Base-by-base conservation (phyloP, 2,329 filamentous ascomycete species). In the Juglanconis sp. region DNA sequence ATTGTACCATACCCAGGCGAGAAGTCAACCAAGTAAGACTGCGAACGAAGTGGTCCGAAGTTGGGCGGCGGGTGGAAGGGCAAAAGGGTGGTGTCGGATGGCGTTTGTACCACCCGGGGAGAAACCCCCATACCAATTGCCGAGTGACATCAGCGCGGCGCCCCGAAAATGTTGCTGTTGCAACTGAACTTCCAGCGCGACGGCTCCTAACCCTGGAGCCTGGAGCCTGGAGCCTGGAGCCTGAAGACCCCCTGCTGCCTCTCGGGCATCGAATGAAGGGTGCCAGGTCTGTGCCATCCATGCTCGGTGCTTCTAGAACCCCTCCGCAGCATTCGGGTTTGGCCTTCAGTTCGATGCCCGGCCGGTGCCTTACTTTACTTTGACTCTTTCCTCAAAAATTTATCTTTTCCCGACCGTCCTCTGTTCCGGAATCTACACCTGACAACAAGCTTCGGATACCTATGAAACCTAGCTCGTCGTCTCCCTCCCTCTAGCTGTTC, bases 241-340 rank as follows among this genome's bases (percentile, higher is more conserved):
- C 17, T 8, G 38, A 15, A 13, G 38, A 15, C 6, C n/a, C n/a
- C 10, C 38, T 15, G n/a, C 38, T 42, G 38, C 38, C 10, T 42
- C 9, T 42, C 5, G 38, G 38, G 38, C 38, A 42, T 8, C 42
- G 10, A 24, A 24, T 24, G 17, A 1, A 24, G 17, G 17, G 42
- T n/a, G 42, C 7, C n/a, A 38, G 42, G n/a, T 24, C 32, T 30
- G 3, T 10, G 17, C 35, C 17, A 42, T 31, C 51, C 51, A n/a
- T 53, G 35, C 15, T 11, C 34, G 35, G 10, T 24, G 50, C 50
- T 53, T 53, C 51, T 53, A 53, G 51, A 53, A 40, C 51, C 51
- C 31, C 49, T 52, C 49, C 49, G 36, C 36, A 34, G 15, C n/a
- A 13, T n/a, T 52, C 48, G 32, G 17, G 34, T 35, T 35, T 24